Evolutionary conservation across 2,329 filamentous ascomycete genomes (phyloP), one percentile per base, ranked within the genome.

Genomic region (Fusarium compactum): DNA sequence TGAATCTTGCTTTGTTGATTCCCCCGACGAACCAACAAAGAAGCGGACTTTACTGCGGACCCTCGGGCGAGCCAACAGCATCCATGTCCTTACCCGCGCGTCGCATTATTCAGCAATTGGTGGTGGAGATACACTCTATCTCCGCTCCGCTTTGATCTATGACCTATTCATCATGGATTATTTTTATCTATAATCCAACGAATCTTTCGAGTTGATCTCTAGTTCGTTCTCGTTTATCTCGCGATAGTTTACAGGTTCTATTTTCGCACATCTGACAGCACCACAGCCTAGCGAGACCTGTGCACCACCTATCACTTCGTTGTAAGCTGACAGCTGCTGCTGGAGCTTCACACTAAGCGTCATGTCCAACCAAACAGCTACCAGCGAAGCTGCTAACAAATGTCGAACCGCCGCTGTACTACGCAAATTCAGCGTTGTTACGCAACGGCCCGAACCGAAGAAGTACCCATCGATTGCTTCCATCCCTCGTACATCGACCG

Each of bases 401-500:
- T 66, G 56, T 41, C 65, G 65, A 5, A 29, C 73, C 9, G 71
- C 70, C 1, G 54, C 34, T 38, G 65, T 75, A 8, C 38, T 78
- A 20, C 72, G 74, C 61, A 78, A 80, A 63, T 51, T 72, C 29
- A 73, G 66, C 25, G 54, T 69, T 25, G 50, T 74, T 14, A 34
- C 56, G 40, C 63, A 72, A 22, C 70, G 67, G 54, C 71, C 73
- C 34, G 58, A 58, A 20, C 59, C 63, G 18, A 68, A 64, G 6
- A 59, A 75, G 5, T 80, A 78, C 53, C 76, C 77, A 3, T 62
- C 78, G 3, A 65, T 77, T 24, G 75, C 75, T 7, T 77, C 78
- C 6, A 79, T 81, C 27, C 79, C 78, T 8, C 72, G 53, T 20
- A 81, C 78, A 8, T 77, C 78, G 7, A 8, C 54, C 15, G 61